These are phyloP conservation scores for Pholiota microspora DNA, from an alignment of 768 basidiomycete species.

Conservation along the genomic window DNA sequence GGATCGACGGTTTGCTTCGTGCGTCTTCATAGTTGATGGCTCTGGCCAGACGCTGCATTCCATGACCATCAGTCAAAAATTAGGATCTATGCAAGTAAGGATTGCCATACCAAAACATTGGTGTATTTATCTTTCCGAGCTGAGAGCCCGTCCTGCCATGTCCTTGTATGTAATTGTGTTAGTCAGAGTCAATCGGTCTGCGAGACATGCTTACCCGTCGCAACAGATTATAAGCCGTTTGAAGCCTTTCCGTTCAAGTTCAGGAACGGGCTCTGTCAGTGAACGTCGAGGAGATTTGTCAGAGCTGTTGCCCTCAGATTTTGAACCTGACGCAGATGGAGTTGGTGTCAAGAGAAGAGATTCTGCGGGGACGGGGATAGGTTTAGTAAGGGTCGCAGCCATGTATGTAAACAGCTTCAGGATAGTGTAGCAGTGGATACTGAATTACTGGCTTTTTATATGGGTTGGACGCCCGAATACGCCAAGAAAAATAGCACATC, in stretches of 20 bases:
- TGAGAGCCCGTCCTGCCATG: slow-evolving; percentile 68
- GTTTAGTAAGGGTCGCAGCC: neutral
- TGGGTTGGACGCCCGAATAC: neutral
- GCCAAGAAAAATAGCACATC: neutral
- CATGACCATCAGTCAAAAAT: neutral
- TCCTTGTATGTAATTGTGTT: slow-evolving; percentile 37
- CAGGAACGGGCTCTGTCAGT: slow-evolving; percentile 28
- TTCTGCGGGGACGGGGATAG: neutral
- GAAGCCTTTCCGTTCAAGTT: slow-evolving; percentile 24
- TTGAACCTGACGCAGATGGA: neutral
- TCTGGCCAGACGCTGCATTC: slow-evolving; percentile 52
- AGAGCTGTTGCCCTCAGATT: slow-evolving; percentile 13
- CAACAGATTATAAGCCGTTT: slow-evolving; percentile 75
- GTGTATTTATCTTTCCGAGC: slow-evolving; percentile 48
- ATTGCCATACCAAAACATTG: slow-evolving; percentile 47
- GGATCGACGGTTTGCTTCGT: slow-evolving; percentile 39
- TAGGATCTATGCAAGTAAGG: neutral
- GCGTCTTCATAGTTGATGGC: slow-evolving; percentile 49
- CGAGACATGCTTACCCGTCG: slow-evolving; percentile 53
- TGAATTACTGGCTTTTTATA: no score
- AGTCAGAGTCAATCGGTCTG: neutral
- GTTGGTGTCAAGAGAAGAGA: neutral
- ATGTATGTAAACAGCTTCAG: neutral
- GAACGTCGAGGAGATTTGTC: slow-evolving; percentile 30
- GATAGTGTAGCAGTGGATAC: no score